Evolutionary conservation across 768 basidiomycete genomes (phyloP), one percentile per base, ranked within the genome.

Genomic region (Podaxis mareebaensis): DNA sequence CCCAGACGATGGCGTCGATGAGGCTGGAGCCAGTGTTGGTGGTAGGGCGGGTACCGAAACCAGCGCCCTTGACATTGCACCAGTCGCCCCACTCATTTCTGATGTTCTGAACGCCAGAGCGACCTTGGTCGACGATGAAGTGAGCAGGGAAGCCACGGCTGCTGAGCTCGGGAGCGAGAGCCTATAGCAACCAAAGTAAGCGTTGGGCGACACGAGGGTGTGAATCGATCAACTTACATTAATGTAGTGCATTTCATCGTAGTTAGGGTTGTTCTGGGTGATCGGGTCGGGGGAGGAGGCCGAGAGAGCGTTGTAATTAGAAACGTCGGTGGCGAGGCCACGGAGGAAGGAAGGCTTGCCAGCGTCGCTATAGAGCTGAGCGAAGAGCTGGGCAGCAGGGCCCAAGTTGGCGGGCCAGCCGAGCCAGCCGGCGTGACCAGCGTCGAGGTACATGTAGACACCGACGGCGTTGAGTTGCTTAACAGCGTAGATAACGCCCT

Each of bases 111-210:
- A 79, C 77, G 72, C 87, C 87, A 42, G 85, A 82, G 63, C 87
- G 86, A 62, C 84, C 83, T 77, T 87, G 85, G 74, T 88, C 87
- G 61, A 88, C 85, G 71, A 88, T 83, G 77, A 87, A 88, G 68
- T 84, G 79, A 39, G 85, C 84, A 55, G 80, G 79, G 81, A 83
- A 87, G 64, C 83, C 84, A 28, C 67, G 61, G 8, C 71, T 69
- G 12, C 70, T 65, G 56, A 87, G 77, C 51, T 73, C 56, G 28
- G 85, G 84, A 24, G 77, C 79, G 58, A 88, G 78, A 6, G 84
- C 82, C 81, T 82, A 33, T 33, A 22, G 12, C 24, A 38, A 48
- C 40, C 28, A 22, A 39, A 51, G n/a, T 60, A 44, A 22, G 42
- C 20, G 30, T 64, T 38, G 8, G 39, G 24, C 15, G 55, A 38